phyloP scores from a whole-genome alignment of 2,329 filamentous ascomycete species.

The Boeremia lycopersici region DNA sequence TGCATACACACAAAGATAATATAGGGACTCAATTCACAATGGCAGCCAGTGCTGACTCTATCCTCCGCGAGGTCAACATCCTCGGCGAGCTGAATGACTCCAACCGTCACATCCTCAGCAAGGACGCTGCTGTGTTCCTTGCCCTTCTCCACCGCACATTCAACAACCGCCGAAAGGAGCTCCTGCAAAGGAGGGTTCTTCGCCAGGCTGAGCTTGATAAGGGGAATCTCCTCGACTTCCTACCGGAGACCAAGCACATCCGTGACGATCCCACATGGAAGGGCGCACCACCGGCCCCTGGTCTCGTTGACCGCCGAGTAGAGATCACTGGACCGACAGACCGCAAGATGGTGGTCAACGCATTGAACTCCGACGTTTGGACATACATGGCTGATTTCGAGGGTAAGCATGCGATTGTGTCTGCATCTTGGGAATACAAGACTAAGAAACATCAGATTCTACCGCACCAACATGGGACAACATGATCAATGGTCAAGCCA shows the following conservation, averaged over 20 bases:
- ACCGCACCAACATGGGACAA: constrained; percentile 98
- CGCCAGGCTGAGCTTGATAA: constrained; percentile 94
- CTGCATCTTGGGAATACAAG: neutral
- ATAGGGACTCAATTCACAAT: constrained; percentile 29
- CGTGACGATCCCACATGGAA: constrained; percentile 94
- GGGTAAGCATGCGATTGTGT: constrained; percentile 60
- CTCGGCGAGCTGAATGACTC: constrained; percentile 77
- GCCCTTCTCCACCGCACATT: constrained; percentile 94
- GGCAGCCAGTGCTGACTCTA: constrained; percentile 65
- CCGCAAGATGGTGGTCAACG: constrained; percentile 99
- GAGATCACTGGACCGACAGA: constrained; percentile 98
- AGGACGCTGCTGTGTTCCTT: constrained; percentile 88
- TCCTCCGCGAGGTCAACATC: constrained; percentile 88
- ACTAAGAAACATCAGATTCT: constrained; percentile 67
- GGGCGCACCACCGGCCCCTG: constrained; percentile 87
- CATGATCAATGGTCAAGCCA: constrained; percentile 98
- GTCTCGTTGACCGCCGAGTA: constrained; percentile 88
- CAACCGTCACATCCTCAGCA: constrained; percentile 89
- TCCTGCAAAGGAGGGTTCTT: constrained; percentile 83
- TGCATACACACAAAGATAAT: constrained; percentile 13
- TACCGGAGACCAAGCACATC: constrained; percentile 93
- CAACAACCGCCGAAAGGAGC: constrained; percentile 83
- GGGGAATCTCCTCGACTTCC: constrained; percentile 87
- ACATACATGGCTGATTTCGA: constrained; percentile 99
- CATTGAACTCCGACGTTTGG: constrained; percentile 93